phyloP scores from a whole-genome alignment of 495 filamentous ascomycete genomes.

The Monascus purpureus region DNA sequence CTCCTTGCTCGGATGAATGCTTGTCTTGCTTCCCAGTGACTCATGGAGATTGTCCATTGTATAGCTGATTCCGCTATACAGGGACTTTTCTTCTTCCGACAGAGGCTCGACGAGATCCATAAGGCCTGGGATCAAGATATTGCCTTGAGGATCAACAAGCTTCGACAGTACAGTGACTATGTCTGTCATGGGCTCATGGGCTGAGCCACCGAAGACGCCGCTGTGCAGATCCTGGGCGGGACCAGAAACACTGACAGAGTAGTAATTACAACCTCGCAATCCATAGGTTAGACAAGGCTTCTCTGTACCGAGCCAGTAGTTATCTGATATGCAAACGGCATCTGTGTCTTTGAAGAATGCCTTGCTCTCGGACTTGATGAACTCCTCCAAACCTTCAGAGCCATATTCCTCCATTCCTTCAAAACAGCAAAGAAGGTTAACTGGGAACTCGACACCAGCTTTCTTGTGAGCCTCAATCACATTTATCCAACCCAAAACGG shows the following conservation, averaged over 20 bases:
- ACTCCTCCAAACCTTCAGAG: constrained; percentile 88
- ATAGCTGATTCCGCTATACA: constrained; percentile 81
- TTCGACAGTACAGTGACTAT: constrained; percentile 65
- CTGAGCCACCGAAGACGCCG: constrained; percentile 90
- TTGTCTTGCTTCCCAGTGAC: constrained; percentile 73
- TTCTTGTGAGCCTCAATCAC: constrained; percentile 94
- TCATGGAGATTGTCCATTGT: constrained; percentile 91
- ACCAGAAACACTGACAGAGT: constrained; percentile 72
- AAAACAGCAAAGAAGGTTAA: constrained; percentile 99
- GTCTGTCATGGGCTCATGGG: constrained; percentile 97
- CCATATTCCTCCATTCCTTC: constrained; percentile 99
- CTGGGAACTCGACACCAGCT: constrained; percentile 85
- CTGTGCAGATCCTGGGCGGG: constrained; percentile 90
- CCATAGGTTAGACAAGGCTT: constrained; percentile 97
- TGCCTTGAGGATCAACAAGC: constrained; percentile 78
- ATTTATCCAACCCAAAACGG: constrained; percentile 94
- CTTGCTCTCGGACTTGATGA: constrained; percentile 79
- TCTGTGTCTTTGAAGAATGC: constrained; percentile 89
- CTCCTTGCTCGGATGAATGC: constrained; percentile 76
- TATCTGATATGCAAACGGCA: constrained; percentile 96
- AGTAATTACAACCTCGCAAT: constrained; percentile 95
- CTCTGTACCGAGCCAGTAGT: constrained; percentile 99
- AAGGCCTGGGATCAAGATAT: constrained; percentile 79
- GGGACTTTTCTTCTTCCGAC: constrained; percentile 66
- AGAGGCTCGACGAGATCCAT: constrained; percentile 82